Evolutionary conservation across 2,329 filamentous ascomycete species (phyloP), one percentile per base, ranked within the genome.

Genomic region (Alternaria alternata): DNA sequence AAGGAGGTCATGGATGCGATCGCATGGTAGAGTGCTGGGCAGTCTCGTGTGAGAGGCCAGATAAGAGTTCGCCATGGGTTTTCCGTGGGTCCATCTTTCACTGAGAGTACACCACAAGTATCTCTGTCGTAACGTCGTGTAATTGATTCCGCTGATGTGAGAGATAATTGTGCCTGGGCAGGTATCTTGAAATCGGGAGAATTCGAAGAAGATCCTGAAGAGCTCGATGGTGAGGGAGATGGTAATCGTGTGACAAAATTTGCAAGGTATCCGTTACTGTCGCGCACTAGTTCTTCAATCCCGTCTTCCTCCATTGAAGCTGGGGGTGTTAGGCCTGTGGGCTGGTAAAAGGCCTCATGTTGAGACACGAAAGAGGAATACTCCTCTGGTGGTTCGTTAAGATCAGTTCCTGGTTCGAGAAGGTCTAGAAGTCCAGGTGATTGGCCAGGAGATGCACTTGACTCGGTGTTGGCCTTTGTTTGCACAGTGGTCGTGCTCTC

Each of bases 61-160:
- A 92, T 81, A 46, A 90, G 80, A 6, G 85, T 91, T 28, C 88
- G 84, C 89, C 89, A 92, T 2, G 89, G 89, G 70, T 91, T 92
- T 67, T 91, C 89, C 2, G 83, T 86, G 7, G 84, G 83, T 0
- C 89, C 89, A 73, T 91, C 88, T 70, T 91, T 91, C 52, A 91
- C 83, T 0, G 89, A 91, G 20, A 91, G 80, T 49, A 92, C 89
- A 3, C 88, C 88, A 71, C 89, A 91, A 0, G 89, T 91, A 57
- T 88, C 81, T 64, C 82, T 84, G 69, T 90, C 87, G 68, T 89
- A 91, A 26, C 87, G 84, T 51, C 86, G 74, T 51, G 87, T 84
- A 22, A 91, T 78, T 81, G 87, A 86, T 64, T 91, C 89, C 9
- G 85, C 82, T 56, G 86, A 87, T 38, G 79, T 81, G 34, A 80